Evolutionary conservation across 2,329 filamentous ascomycete genomes (phyloP), one percentile per base, ranked within the genome.

Genomic region (Neonectria punicea): DNA sequence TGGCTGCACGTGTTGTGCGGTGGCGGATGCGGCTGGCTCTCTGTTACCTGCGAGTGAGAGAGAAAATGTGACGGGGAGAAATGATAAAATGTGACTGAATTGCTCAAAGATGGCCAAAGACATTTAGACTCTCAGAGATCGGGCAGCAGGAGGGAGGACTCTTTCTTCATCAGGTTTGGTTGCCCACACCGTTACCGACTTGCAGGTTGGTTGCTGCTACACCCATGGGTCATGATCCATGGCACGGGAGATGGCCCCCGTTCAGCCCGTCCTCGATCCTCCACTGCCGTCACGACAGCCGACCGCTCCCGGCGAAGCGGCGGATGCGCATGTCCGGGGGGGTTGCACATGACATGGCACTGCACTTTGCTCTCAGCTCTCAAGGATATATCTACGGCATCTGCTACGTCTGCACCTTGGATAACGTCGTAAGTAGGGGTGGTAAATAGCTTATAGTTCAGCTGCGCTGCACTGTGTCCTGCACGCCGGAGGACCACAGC

Each of bases 271-370:
- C 36, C 36, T 56, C 44, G 59, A 25, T 56, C 59, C 53, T 50
- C 51, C 65, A 65, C 53, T 61, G 49, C 53, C 63, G 64, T 66
- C 61, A 51, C 64, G 61, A 64, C 62, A 66, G 53, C 65, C 58
- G 56, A 60, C 61, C 69, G 58, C 63, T 66, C 61, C 57, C 34
- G 53, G 50, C 49, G 53, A 4, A 32, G 36, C 58, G 60, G 53
- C 51, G 46, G 44, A 47, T 39, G 41, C 34, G 39, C 30, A 30
- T 25, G 53, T 30, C 28, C 20, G 39, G 47, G 30, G 9, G 9
- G 47, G 63, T 66, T 65, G 62, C 70, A 69, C 58, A 65, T 25
- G 25, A 25, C 25, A 22, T 39, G 36, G 36, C 36, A 39, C 36
- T n/a, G 36, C 14, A 47, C 58, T 22, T 46, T 46, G n/a, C 36